Conservation (phyloP, 768 basidiomycete genomes). For the Lentinula raphanica region DNA sequence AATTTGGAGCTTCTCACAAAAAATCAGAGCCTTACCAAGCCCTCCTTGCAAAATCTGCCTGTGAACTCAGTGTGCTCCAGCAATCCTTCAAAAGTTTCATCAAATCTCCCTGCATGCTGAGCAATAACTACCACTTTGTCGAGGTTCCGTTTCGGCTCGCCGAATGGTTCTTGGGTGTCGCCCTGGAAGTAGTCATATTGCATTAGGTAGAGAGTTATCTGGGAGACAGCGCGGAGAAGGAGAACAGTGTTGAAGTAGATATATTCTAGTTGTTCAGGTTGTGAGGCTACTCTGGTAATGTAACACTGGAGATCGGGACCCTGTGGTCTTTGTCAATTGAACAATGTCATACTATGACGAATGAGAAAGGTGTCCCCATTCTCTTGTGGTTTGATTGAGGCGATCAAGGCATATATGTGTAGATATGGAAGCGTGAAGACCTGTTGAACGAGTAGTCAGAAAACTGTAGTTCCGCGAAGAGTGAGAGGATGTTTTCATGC, state of each 20-base stretch:
- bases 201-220: constrained; percentile 58
- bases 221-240: constrained; percentile 62
- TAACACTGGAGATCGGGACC: constrained; percentile 69
- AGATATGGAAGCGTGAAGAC: constrained; percentile 95
- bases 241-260: constrained; percentile 77
- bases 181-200: constrained; percentile 58
- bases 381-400: constrained; percentile 84
- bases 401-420: constrained; percentile 92
- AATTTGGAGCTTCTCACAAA: no score
- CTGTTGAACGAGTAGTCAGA: constrained; percentile 25
- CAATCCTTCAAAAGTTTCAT: constrained; percentile 57
- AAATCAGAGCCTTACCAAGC: no score
- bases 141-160: constrained; percentile 31
- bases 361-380: constrained; percentile 61
- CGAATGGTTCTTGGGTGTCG: constrained; percentile 37
- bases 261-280: constrained; percentile 77
- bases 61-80: neutral
- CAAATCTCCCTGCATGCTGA: constrained; percentile 57
- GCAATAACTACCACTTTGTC: constrained; percentile 43
- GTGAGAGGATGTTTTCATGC: constrained; percentile 16
- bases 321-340: constrained; percentile 24
- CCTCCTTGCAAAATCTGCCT: no score
- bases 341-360: neutral
- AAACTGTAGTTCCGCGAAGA: neutral
- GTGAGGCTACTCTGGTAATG: constrained; percentile 77